Base-by-base conservation (phyloP, 176 grass and related monocot genomes). In the Aegilops bicornis region DNA sequence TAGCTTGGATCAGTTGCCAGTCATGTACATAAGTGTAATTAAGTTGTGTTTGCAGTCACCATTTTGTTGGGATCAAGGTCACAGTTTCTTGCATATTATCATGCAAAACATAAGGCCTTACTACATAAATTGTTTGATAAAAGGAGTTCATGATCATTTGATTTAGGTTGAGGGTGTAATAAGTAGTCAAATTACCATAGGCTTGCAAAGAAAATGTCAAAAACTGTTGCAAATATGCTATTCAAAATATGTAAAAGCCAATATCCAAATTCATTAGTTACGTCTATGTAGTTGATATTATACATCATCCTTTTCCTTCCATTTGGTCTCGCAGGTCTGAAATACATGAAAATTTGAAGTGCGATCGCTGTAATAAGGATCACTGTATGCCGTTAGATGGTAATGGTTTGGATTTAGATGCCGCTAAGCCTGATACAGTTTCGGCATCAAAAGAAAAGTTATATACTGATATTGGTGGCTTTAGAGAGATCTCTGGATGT, bases 301-400 rank as follows among this genome's bases (percentile, higher is more conserved):
- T 70, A 9, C 31, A 85, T 77, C 8, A 75, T 80, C 52, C 47
- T 71, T 73, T 70, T 88, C 27, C 39, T 24, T 88, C 9, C 63
- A 58, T 71, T 45, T 86, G 82, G 39, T 85, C 33, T 24, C 24
- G 48, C 77, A 94, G 92, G 76, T 99, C 94, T 74, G 92, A 99
- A 78, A 99, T 99, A 91, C 94, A 99, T 94, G 92, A 96, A 91
- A 96, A 96, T 71, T 91, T 99, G 86, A 99, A 99, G 68, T 99
- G 97, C 59, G 76, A 69, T 50, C 88, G 97, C 30, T 96, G 97
- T 86, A 78, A 83, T 52, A 82, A 78, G 80, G 63, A 90, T 85
- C 84, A 3, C 11, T 45, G 50, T 60, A 77, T 64, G 40, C 31
- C 36, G 36, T 59, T 88, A 35, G 72, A 86, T 87, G 62, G 47